phyloP scores from a whole-genome alignment of 202 grass and related monocot species.

The Carex arenaria region DNA sequence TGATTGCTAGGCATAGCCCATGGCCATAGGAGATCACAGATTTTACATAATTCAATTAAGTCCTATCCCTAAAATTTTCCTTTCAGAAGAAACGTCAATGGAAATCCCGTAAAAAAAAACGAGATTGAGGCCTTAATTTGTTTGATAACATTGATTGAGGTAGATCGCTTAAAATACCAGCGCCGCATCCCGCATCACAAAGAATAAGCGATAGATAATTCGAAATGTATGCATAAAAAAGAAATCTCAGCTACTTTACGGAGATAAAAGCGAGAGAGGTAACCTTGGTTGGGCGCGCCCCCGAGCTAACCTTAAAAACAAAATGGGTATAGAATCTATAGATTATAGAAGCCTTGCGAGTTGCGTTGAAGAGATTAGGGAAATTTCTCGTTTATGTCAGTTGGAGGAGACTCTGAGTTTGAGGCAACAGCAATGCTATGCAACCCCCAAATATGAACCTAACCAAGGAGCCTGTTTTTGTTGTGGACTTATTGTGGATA shows the following conservation, averaged over 20 bases:
- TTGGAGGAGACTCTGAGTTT: background rate
- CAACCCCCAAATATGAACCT: background rate
- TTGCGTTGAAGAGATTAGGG: conserved; percentile 6
- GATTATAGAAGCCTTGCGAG: conserved; percentile 12
- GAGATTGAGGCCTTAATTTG: background rate
- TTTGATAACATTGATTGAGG: background rate
- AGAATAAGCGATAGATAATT: background rate
- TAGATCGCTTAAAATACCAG: background rate
- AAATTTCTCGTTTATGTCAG: background rate
- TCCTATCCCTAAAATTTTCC: background rate
- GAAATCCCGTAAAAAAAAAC: background rate
- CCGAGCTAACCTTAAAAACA: background rate
- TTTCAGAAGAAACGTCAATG: conserved; percentile 4
- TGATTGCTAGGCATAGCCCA: background rate
- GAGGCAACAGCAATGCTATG: background rate
- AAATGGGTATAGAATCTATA: background rate
- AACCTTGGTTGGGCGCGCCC: background rate
- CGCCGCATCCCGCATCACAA: background rate
- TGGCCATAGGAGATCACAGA: background rate
- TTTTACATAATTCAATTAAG: background rate
- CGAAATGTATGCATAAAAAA: conserved; percentile 8
- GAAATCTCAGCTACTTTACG: conserved; percentile 17
- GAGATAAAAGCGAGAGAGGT: background rate
- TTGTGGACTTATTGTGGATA: background rate
- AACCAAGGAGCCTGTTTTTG: background rate